Conservation (phyloP, 2,329 filamentous ascomycete genomes). For the Stagonosporopsis rhizophila region DNA sequence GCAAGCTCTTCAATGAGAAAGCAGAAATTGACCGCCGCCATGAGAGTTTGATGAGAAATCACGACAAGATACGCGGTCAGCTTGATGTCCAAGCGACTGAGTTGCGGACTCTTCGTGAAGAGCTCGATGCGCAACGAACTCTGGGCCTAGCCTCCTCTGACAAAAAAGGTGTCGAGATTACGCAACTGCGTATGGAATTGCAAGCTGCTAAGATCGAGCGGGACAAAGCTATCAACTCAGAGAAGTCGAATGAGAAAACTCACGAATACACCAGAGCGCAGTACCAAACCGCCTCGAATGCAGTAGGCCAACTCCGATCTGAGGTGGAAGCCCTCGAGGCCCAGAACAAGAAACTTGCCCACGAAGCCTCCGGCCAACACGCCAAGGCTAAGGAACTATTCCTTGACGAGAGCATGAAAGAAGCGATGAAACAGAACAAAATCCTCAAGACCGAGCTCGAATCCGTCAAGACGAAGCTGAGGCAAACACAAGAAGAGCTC, state of each 20-base stretch:
- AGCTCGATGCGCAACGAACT: conserved; percentile 30
- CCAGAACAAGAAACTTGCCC: conserved; percentile 22
- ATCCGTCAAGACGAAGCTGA: conserved; percentile 23
- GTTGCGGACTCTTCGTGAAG: conserved; percentile 14
- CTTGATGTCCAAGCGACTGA: conserved; percentile 26
- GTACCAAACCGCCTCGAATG: conserved; percentile 55
- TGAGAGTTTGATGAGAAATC: conserved; percentile 23
- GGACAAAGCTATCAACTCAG: conserved; percentile 41
- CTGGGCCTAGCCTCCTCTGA: conserved; percentile 32
- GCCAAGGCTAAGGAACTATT: conserved; percentile 29
- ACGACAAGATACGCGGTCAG: conserved; percentile 28
- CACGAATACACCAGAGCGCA: conserved; percentile 64
- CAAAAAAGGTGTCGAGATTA: conserved; percentile 33
- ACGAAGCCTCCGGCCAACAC: conserved; percentile 28
- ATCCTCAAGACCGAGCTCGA: conserved; percentile 10
- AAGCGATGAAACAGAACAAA: conserved; percentile 16
- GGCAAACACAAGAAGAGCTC: conserved; percentile 35
- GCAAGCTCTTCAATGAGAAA: conserved; percentile 25
- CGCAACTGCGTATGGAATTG: conserved; percentile 32
- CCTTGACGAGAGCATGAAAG: conserved; percentile 22
- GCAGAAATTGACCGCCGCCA: conserved; percentile 25
- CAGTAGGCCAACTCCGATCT: conserved; percentile 18
- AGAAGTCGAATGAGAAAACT: conserved; percentile 50
- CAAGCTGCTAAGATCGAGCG: conserved; percentile 26
- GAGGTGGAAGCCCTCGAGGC: conserved; percentile 23